Evolutionary conservation across 1,284 basidiomycete species (phyloP).

Genomic region (Rhodotorula sp.): DNA sequence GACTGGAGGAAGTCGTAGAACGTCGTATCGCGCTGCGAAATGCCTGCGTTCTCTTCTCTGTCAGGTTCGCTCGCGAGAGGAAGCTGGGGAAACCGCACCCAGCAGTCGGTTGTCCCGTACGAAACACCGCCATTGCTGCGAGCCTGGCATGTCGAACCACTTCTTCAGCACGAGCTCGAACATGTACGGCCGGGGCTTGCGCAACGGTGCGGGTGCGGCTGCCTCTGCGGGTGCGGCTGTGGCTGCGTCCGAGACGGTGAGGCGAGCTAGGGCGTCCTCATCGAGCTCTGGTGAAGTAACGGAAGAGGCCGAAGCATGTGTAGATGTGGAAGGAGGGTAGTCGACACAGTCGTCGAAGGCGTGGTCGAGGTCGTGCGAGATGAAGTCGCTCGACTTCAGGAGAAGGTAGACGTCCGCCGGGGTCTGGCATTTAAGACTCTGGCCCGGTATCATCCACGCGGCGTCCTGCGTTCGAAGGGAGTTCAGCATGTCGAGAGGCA

Average conservation of each 20-base stretch:
- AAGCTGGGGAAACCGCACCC: constrained; percentile 59
- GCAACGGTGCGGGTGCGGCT: background rate
- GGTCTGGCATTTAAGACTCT: constrained; percentile 79
- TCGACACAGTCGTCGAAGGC: constrained; percentile 56
- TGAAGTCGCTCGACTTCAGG: constrained; percentile 89
- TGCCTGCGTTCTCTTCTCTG: constrained; percentile 59
- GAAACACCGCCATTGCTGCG: constrained; percentile 84
- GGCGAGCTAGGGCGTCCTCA: constrained; percentile 5
- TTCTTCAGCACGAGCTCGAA: constrained; percentile 89
- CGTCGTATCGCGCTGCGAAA: constrained; percentile 86
- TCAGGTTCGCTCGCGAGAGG: background rate
- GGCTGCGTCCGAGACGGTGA: constrained; percentile 3
- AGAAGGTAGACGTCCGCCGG: constrained; percentile 90
- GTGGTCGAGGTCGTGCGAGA: constrained; percentile 72
- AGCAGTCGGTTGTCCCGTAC: constrained; percentile 69
- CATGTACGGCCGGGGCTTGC: constrained; percentile 55
- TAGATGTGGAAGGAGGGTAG: constrained; percentile 55
- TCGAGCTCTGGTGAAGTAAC: background rate
- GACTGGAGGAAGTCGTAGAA: constrained; percentile 84
- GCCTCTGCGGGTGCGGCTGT: too few species aligned
- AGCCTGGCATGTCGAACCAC: constrained; percentile 82
- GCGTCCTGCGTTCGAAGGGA: constrained; percentile 66
- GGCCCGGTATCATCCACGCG: constrained; percentile 85
- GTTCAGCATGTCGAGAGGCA: too few species aligned
- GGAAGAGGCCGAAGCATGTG: constrained; percentile 15